Percentiles rank a stretch among this genome's conserved stretches.
phyloP scores from a whole-genome alignment of 768 basidiomycete genomes.

The Suillus paluster region DNA sequence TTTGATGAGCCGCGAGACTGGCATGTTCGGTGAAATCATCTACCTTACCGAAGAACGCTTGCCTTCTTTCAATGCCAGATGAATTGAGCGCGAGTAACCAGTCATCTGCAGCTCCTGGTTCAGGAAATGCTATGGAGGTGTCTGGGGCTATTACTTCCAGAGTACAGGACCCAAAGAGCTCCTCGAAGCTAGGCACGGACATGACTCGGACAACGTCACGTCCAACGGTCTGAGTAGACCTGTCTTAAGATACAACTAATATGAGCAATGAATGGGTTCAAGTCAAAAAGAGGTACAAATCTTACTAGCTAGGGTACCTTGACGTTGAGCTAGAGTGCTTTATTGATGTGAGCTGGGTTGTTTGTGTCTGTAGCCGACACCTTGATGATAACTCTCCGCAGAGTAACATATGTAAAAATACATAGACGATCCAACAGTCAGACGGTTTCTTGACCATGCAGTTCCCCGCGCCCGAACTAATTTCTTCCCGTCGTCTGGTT shows the following conservation, averaged over 20 bases:
- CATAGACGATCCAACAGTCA: not conserved
- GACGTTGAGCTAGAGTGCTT: not conserved
- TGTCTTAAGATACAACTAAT: too few relatives aligned
- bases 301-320: too few relatives aligned
- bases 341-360: not conserved
- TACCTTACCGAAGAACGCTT: constrained; percentile 76
- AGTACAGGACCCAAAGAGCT: constrained; percentile 60
- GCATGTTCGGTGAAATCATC: constrained; percentile 16
- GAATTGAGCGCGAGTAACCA: constrained; percentile 58
- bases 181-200: constrained; percentile 55
- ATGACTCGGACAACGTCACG: constrained; percentile 18
- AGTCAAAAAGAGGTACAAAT: not conserved
- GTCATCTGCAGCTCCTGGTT: constrained; percentile 46
- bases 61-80: constrained; percentile 53
- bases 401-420: not conserved
- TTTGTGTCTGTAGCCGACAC: constrained; percentile 2
- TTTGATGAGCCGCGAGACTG: constrained; percentile 20
- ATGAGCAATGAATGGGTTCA: not conserved
- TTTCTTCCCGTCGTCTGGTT: constrained; percentile 53
- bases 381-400: not conserved
- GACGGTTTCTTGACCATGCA: constrained; percentile 28
- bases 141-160: constrained; percentile 71
- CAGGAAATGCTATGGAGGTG: constrained; percentile 64
- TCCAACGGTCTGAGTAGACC: not conserved
- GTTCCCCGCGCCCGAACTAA: constrained; percentile 59